Percentiles rank a stretch among this genome's conserved stretches.
phyloP scores from a whole-genome alignment of 352 stramenopile species.

The Globisporangium orthogonon region DNA sequence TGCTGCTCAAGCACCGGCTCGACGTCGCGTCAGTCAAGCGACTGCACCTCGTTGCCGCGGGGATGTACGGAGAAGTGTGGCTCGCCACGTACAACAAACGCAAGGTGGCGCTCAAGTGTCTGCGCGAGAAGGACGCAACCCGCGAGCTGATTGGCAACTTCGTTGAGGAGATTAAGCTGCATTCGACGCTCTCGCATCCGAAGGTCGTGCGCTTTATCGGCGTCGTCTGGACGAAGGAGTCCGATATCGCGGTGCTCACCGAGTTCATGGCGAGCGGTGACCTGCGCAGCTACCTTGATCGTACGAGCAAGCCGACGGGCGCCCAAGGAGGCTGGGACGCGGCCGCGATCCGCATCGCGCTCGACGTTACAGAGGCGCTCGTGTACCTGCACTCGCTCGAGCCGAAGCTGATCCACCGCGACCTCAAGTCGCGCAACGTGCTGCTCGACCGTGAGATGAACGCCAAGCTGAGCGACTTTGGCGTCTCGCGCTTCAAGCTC shows the following conservation, averaged over 20 bases:
- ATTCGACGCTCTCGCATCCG: constrained; percentile 7
- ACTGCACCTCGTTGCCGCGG: constrained; percentile 7
- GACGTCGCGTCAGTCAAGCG: constrained; percentile 2
- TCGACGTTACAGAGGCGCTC: constrained; percentile 11
- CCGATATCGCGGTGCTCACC: constrained; percentile 7
- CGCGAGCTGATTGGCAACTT: constrained; percentile 8
- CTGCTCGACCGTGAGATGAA: constrained; percentile 25
- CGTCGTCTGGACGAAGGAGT: constrained; percentile 13
- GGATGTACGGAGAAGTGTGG: constrained; percentile 19
- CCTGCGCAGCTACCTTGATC: constrained; percentile 8
- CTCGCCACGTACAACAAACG: constrained; percentile 9
- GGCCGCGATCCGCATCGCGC: neutral
- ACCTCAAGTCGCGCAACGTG: constrained; percentile 83
- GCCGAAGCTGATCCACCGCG: constrained; percentile 58
- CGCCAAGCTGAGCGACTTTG: constrained; percentile 13
- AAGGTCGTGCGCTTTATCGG: constrained; percentile 15
- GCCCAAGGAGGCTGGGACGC: constrained; percentile 7
- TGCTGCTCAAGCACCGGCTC: constrained; percentile 8
- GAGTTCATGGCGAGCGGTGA: constrained; percentile 11
- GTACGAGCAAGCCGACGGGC: neutral
- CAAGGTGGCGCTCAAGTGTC: constrained; percentile 16
- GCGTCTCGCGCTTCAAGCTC: constrained; percentile 3
- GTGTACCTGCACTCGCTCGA: constrained; percentile 16
- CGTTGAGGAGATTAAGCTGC: constrained; percentile 14
- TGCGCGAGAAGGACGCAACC: constrained; percentile 9